Conservation (phyloP, 2,329 filamentous ascomycete genomes). For the Phyllosticta capitalensis region DNA sequence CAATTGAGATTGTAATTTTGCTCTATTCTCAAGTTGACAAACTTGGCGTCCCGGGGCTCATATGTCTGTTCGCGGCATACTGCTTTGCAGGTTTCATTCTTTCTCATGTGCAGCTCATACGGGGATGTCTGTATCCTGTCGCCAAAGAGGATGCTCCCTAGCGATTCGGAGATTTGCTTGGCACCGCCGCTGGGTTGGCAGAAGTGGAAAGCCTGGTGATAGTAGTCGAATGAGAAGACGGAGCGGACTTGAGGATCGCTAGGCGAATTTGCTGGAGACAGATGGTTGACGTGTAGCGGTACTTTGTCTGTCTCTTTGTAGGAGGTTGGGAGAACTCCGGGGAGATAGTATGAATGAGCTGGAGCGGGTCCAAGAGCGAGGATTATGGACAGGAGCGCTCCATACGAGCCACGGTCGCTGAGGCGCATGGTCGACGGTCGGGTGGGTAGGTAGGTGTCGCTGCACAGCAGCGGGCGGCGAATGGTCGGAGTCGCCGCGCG, state of each 20-base stretch:
- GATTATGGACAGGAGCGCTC: constrained; percentile 27
- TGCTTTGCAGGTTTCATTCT: constrained; percentile 78
- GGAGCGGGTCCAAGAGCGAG: constrained; percentile 26
- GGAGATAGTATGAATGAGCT: constrained; percentile 76
- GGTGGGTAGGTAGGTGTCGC: neutral
- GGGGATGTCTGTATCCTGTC: constrained; percentile 97
- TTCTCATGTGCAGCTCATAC: constrained; percentile 76
- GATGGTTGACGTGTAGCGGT: constrained; percentile 82
- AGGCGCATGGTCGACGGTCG: constrained; percentile 21
- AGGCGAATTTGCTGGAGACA: constrained; percentile 72
- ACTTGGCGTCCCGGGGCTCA: constrained; percentile 57
- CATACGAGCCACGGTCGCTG: constrained; percentile 17
- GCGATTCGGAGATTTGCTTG: constrained; percentile 71
- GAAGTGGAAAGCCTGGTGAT: constrained; percentile 78
- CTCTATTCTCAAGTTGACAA: constrained; percentile 72
- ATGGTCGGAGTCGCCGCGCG: constrained; percentile 8
- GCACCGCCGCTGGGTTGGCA: constrained; percentile 71
- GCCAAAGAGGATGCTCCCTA: constrained; percentile 94
- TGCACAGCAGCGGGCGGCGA: constrained; percentile 6
- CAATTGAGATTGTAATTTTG: constrained; percentile 90
- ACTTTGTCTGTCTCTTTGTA: constrained; percentile 74
- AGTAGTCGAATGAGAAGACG: constrained; percentile 96
- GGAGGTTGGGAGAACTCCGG: constrained; percentile 86
- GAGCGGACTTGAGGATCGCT: constrained; percentile 76
- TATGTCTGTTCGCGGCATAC: constrained; percentile 63